Conservation (phyloP, 2,329 filamentous ascomycete genomes). For the Akanthomyces muscarius region DNA sequence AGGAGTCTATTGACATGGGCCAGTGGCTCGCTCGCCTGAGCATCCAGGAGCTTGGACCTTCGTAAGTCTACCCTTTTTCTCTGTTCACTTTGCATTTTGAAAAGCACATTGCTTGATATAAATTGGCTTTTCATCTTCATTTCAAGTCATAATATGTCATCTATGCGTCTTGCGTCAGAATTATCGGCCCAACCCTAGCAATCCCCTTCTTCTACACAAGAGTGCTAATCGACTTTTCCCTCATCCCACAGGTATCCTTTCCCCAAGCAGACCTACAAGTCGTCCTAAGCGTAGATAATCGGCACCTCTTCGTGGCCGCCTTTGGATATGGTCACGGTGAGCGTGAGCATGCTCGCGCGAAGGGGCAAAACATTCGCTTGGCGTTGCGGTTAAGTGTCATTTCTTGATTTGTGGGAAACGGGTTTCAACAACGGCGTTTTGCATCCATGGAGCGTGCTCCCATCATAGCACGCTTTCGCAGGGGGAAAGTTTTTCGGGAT, state of each 20-base stretch:
- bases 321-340: constrained; percentile 17
- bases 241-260: constrained; percentile 62
- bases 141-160: constrained; percentile 15
- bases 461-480: constrained; percentile 7
- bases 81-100: constrained; percentile 6
- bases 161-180: background rate
- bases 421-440: constrained; percentile 54
- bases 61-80: constrained; percentile 59
- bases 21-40: constrained; percentile 94
- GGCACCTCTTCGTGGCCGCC: constrained; percentile 18
- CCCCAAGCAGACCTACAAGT: constrained; percentile 72
- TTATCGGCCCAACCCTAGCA: background rate
- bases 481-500: constrained; percentile 28
- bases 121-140: constrained; percentile 10
- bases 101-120: background rate
- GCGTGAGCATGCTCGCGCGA: background rate
- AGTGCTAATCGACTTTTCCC: constrained; percentile 9
- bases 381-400: constrained; percentile 37
- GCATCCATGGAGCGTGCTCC: constrained; percentile 28
- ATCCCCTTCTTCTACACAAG: background rate
- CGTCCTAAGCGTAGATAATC: constrained; percentile 32
- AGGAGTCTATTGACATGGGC: constrained; percentile 80
- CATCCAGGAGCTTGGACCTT: constrained; percentile 92
- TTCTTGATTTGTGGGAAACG: constrained; percentile 32
- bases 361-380: constrained; percentile 23